phyloP scores from a whole-genome alignment of 805 yeast species.

The Metschnikowia anglica region DNA sequence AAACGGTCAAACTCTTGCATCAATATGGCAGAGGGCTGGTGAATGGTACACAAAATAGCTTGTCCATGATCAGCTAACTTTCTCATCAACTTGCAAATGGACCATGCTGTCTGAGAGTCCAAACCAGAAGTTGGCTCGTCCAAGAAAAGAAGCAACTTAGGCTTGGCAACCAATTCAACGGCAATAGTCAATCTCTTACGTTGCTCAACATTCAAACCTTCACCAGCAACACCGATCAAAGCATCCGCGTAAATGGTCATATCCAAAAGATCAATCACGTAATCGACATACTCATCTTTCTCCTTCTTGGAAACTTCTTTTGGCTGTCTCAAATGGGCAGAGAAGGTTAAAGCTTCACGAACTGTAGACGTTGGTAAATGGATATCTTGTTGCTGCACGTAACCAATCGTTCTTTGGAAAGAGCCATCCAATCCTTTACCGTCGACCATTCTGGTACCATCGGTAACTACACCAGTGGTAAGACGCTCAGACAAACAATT shows the following conservation, averaged over 20 bases:
- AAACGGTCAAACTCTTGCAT: conserved; percentile 68
- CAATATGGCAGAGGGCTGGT: conserved; percentile 72
- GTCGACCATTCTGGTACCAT: conserved; percentile 60
- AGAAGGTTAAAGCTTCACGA: conserved; percentile 68
- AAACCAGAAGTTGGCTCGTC: conserved; percentile 78
- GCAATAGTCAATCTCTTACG: conserved; percentile 51
- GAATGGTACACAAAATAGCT: conserved; percentile 73
- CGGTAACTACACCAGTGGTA: conserved; percentile 67
- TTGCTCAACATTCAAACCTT: conserved; percentile 39
- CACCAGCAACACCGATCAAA: conserved; percentile 74
- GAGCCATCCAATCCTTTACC: conserved; percentile 62
- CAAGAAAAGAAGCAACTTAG: conserved; percentile 57
- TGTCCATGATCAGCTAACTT: conserved; percentile 70
- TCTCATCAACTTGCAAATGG: conserved; percentile 64
- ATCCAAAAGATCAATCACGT: conserved; percentile 62
- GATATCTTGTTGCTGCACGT: conserved; percentile 78
- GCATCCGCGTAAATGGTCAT: conserved; percentile 75
- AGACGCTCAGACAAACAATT: conserved; percentile 73
- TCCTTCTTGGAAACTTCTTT: conserved; percentile 52
- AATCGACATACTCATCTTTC: conserved; percentile 66
- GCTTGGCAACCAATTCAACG: conserved; percentile 70
- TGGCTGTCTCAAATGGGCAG: conserved; percentile 74
- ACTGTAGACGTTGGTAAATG: conserved; percentile 70
- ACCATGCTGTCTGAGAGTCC: conserved; percentile 70
- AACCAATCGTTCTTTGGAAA: conserved; percentile 76